Base-by-base conservation (phyloP, 108 stramenopile genomes). In the Cylindrotheca fusiformis region DNA sequence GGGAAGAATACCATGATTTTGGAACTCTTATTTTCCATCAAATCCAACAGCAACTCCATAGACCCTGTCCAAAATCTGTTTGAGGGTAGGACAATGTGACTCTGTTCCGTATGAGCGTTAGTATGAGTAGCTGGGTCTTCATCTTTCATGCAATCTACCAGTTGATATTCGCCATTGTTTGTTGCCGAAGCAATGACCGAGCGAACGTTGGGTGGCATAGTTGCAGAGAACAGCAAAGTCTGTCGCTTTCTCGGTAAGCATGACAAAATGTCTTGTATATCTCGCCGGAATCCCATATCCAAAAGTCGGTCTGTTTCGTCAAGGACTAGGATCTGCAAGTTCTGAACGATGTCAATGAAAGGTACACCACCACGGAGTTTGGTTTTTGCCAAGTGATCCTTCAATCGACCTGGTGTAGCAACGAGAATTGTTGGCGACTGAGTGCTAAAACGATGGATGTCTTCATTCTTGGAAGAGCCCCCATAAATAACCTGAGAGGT, bases 231-330 rank as follows among this genome's bases (percentile, higher is more conserved):
- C 25, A 98, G 61, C 12, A 98, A 67, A 1, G 92, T 95, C 72
- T 97, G 97, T 52, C 96, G 86, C 19, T 71, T 67, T 17, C 65
- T 60, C 23, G 66, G 64, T 27, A 98, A 28, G 66, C 64, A 83
- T 8, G 75, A 65, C 28, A 97, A 58, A 56, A 98, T 96, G 27
- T 78, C 56, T 29, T 71, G 44, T 65, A 98, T 90, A 31, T 95
- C 96, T 3, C 74, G 58, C 14, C 84, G 72, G 69, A 98, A 98
- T 25, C 98, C 98, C 84, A 96, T 84, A 51, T 96, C 98, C 30
- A 98, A 76, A 4, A 97, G 77, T 59, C 84, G 91, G 76, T 99
- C 98, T 14, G 90, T 89, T 67, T 99, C 98, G 74, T 99, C 98
- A 22, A 97, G 65, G 6, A 99, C 79, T 22, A 97, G 65, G 53